Evolutionary conservation across 208 protist species (phyloP), one percentile per base, ranked within the genome.

Genomic region (Acanthamoeba castellanii): DNA sequence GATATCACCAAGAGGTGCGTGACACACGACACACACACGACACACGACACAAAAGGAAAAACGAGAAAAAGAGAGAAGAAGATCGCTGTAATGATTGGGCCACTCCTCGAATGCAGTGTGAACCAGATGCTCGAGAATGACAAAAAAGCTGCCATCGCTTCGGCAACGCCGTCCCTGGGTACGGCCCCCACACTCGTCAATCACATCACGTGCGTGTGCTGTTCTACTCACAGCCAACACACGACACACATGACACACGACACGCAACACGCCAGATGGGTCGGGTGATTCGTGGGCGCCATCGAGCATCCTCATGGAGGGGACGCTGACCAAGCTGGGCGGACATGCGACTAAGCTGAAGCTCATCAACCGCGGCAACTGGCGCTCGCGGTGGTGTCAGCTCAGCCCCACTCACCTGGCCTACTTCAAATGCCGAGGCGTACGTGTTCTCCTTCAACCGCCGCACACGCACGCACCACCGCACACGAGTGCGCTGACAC

Each of bases 1-100:
- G 87, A 92, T 9, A 72, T 92, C 45, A 92, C 64, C 45, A 89
- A 89, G 20, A 87, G 78, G 78, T 87, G 20, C 32, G 66, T 11
- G 6, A 3, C 32, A n/a, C 32, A 13, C 13, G 66, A 13, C n/a
- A n/a, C n/a, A 87, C 22, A 32, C 20, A 32, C 7, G 30, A 52
- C n/a, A n/a, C n/a, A 34, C 27, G 27, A 87, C 6, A 11, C n/a
- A 52, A 87, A 11, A 47, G 78, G 22, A 47, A 4, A 14, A 87
- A 11, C 34, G 4, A 9, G 78, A 57, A 52, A 87, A 87, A n/a
- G 7, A 32, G 16, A 76, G 7, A n/a, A n/a, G n/a, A n/a, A n/a
- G n/a, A n/a, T n/a, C n/a, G n/a, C n/a, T n/a, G n/a, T n/a, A n/a
- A 11, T 52, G 47, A 14, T 4, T 52, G 47, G 4, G 47, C 11